These are phyloP conservation scores for Phlebopus sp. DNA, from an alignment of 1,284 basidiomycete genomes.

Conservation along the genomic window DNA sequence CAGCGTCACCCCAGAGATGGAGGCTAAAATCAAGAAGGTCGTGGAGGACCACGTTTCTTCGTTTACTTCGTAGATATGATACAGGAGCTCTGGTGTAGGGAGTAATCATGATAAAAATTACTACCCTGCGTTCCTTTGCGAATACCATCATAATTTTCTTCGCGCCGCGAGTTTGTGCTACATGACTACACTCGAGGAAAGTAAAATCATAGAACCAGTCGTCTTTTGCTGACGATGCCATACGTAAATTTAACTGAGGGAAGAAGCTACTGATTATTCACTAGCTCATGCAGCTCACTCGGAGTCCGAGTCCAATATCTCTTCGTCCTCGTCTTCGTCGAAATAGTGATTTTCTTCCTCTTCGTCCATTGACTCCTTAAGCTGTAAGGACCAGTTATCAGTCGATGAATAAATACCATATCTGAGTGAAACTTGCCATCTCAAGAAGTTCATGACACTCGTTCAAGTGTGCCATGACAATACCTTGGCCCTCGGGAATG, in stretches of 20 bases:
- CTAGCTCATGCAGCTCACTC: slow-evolving; percentile 15
- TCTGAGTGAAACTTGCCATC: slow-evolving; percentile 56
- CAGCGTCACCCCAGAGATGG: slow-evolving; percentile 84
- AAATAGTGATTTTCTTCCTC: slow-evolving; percentile 53
- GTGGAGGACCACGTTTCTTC: slow-evolving; percentile 84
- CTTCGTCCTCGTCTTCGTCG: slow-evolving; percentile 49
- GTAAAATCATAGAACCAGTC: too few relatives aligned
- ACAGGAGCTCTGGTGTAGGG: slow-evolving; percentile 14
- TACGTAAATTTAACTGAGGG: background rate
- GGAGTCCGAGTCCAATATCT: slow-evolving; percentile 16
- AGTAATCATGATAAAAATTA: slow-evolving; percentile 20
- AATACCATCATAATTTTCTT: slow-evolving; percentile 29
- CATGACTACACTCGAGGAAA: background rate
- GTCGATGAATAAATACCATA: background rate
- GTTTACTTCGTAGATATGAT: slow-evolving; percentile 61
- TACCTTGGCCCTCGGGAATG: slow-evolving; percentile 95
- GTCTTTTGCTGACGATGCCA: background rate
- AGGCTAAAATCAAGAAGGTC: slow-evolving; percentile 90
- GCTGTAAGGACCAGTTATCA: slow-evolving; percentile 36
- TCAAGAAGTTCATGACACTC: slow-evolving; percentile 96
- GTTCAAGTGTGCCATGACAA: slow-evolving; percentile 92
- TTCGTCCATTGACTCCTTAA: slow-evolving; percentile 79
- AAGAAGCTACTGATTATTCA: background rate
- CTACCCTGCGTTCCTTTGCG: slow-evolving; percentile 16
- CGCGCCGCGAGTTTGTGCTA: slow-evolving; percentile 19